Percentiles rank a stretch among this genome's conserved stretches.
These are phyloP conservation scores for Camellia lanceoleosa DNA, from an alignment of 148 eudicot species.

Conservation along the genomic window DNA sequence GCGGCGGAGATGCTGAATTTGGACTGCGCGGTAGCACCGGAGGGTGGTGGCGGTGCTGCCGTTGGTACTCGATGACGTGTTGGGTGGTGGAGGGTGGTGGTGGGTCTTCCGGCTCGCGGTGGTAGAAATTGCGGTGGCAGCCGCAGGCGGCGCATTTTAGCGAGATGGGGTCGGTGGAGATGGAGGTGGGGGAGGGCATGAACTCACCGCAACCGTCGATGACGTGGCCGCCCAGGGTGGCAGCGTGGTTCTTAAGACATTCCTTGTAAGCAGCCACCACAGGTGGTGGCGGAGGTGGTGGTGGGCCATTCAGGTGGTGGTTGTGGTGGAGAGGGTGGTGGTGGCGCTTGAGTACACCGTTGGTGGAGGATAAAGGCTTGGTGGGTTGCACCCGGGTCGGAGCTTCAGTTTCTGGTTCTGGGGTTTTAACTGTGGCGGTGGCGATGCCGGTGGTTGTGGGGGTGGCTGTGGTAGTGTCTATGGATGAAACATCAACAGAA, in stretches of 20 bases:
- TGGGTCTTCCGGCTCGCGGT: conserved; percentile 48
- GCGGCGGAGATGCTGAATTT: conserved; percentile 69
- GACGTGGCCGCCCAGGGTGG: conserved; percentile 62
- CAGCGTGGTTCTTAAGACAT: conserved; percentile 79
- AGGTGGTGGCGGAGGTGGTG: not conserved
- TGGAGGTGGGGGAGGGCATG: conserved; percentile 52
- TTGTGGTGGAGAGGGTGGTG: conserved; percentile 13
- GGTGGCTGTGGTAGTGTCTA: conserved; percentile 30
- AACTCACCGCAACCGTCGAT: conserved; percentile 85
- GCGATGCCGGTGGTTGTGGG: not conserved
- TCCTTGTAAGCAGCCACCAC: conserved; percentile 47
- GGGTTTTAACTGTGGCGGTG: conserved; percentile 28
- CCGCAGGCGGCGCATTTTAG: conserved; percentile 75
- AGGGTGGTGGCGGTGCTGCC: conserved; percentile 78
- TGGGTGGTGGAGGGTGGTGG: conserved; percentile 14
- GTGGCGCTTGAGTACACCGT: conserved; percentile 60
- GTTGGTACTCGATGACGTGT: conserved; percentile 53
- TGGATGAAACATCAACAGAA: conserved; percentile 1
- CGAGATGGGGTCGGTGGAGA: conserved; percentile 52
- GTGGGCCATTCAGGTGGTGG: not conserved
- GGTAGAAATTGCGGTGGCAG: conserved; percentile 86
- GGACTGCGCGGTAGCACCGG: conserved; percentile 54
- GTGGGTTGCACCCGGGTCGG: conserved; percentile 41
- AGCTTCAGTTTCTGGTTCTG: conserved; percentile 39
- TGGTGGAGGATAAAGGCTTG: conserved; percentile 39